Evolutionary conservation across 2,329 filamentous ascomycete genomes (phyloP).

Genomic region (Plenodomus lindquistii): DNA sequence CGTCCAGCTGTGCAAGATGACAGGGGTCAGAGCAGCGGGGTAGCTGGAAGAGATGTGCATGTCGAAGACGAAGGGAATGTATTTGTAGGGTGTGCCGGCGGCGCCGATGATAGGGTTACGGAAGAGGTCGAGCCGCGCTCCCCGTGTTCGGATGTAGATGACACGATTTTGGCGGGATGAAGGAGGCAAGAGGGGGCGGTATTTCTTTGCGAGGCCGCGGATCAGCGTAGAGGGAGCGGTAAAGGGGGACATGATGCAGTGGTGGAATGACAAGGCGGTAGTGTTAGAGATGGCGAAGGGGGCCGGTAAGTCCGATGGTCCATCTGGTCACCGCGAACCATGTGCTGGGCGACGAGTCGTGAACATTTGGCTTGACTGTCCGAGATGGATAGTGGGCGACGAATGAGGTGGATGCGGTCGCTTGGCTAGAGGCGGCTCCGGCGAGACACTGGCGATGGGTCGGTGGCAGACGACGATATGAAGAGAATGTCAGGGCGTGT

Average conservation of each 20-base stretch:
- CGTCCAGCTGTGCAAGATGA: conserved; percentile 64
- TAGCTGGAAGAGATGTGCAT: conserved; percentile 56
- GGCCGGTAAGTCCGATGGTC: conserved; percentile 9
- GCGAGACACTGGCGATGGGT: no score
- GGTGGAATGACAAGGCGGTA: conserved; percentile 38
- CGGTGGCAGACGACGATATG: no score
- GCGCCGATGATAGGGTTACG: conserved; percentile 63
- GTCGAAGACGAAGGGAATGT: conserved; percentile 64
- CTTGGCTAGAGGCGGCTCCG: no score
- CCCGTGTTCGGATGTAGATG: conserved; percentile 64
- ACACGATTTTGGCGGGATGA: conserved; percentile 59
- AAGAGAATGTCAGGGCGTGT: no score
- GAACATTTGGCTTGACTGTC: no score
- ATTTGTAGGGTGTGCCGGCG: conserved; percentile 62
- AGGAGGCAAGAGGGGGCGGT: conserved; percentile 59
- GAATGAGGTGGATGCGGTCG: no score
- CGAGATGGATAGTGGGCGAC: no score
- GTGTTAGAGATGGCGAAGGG: conserved; percentile 44
- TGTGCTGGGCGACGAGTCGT: no score
- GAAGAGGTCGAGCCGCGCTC: conserved; percentile 61
- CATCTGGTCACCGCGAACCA: no score
- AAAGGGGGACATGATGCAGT: conserved; percentile 42
- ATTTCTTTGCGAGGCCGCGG: conserved; percentile 61
- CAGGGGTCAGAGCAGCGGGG: conserved; percentile 57
- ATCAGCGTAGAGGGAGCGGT: conserved; percentile 50